Percentiles rank a stretch among this genome's conserved stretches.
phyloP scores from a whole-genome alignment of 768 basidiomycete genomes.

The Coprinopsis strossmayeri region DNA sequence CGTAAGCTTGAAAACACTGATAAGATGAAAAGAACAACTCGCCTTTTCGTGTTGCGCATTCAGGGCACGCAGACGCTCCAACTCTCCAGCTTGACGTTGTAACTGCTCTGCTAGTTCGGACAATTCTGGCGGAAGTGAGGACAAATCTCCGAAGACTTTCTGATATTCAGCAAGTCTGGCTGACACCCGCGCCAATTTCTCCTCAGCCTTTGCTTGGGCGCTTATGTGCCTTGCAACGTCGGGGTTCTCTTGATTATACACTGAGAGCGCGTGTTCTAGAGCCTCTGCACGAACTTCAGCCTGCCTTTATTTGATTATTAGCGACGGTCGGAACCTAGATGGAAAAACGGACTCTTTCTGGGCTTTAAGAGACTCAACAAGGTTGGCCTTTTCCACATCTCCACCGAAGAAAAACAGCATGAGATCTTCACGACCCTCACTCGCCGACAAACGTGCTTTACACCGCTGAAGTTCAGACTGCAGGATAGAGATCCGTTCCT shows the following conservation, averaged over 20 bases:
- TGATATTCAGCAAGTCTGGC: conserved; percentile 57
- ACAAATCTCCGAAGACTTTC: conserved; percentile 50
- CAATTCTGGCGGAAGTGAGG: conserved; percentile 43
- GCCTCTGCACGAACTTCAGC: conserved; percentile 44
- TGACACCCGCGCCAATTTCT: conserved; percentile 38
- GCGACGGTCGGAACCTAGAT: conserved; percentile 3
- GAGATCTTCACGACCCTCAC: conserved; percentile 63
- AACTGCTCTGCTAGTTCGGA: conserved; percentile 47
- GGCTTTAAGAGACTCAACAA: conserved; percentile 45
- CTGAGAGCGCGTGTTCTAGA: conserved; percentile 46
- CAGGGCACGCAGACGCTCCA: conserved; percentile 54
- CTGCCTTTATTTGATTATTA: conserved; percentile 24
- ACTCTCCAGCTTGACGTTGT: conserved; percentile 60
- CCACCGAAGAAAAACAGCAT: conserved; percentile 62
- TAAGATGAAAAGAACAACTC: conserved; percentile 14
- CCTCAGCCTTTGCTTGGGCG: conserved; percentile 43
- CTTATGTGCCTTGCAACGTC: conserved; percentile 46
- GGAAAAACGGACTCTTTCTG: conserved; percentile 44
- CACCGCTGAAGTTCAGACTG: conserved; percentile 68
- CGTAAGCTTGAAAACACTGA: conserved; percentile 6
- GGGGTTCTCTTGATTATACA: conserved; percentile 41
- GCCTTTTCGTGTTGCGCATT: conserved; percentile 63
- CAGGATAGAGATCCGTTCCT: conserved; percentile 71
- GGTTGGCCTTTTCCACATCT: conserved; percentile 43
- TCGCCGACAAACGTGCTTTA: conserved; percentile 72